These are phyloP conservation scores for Melampsora americana DNA, from an alignment of 1,284 basidiomycete species.

Conservation along the genomic window DNA sequence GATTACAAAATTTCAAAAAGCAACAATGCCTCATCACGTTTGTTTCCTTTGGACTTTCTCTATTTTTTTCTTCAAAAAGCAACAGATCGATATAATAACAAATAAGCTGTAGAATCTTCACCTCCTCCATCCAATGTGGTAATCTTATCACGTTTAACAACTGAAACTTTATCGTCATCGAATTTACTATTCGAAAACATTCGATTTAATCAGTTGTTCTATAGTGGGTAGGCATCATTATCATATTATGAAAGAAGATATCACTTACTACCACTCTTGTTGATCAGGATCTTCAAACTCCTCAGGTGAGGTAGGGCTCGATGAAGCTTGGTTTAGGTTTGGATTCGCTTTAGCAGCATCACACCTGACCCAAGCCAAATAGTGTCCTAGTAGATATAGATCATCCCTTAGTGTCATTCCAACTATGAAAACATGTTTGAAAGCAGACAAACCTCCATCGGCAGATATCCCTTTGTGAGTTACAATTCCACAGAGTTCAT, in stretches of 20 bases:
- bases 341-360: slow-evolving; percentile 40
- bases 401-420: background rate
- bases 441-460: slow-evolving; percentile 63
- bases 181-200: slow-evolving; percentile 56
- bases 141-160: slow-evolving; percentile 77
- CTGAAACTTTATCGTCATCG: slow-evolving; percentile 80
- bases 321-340: slow-evolving; percentile 31
- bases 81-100: slow-evolving; percentile 68
- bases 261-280: slow-evolving; percentile 2
- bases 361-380: slow-evolving; percentile 46
- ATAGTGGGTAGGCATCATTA: background rate
- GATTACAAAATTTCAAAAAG: too few species aligned
- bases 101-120: slow-evolving; percentile 74
- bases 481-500: slow-evolving; percentile 83
- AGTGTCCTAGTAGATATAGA: slow-evolving; percentile 38
- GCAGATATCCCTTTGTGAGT: slow-evolving; percentile 95
- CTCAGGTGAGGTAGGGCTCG: background rate
- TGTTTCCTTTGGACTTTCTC: too few species aligned
- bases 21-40: too few species aligned
- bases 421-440: background rate
- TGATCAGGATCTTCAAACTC: slow-evolving; percentile 41
- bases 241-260: background rate
- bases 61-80: background rate
- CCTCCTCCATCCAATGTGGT: slow-evolving; percentile 77
- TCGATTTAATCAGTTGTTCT: background rate